Percentiles rank a stretch among this genome's conserved stretches.
Evolutionary conservation across 2,329 filamentous ascomycete genomes (phyloP).

Genomic region (Coniochaeta sp.): DNA sequence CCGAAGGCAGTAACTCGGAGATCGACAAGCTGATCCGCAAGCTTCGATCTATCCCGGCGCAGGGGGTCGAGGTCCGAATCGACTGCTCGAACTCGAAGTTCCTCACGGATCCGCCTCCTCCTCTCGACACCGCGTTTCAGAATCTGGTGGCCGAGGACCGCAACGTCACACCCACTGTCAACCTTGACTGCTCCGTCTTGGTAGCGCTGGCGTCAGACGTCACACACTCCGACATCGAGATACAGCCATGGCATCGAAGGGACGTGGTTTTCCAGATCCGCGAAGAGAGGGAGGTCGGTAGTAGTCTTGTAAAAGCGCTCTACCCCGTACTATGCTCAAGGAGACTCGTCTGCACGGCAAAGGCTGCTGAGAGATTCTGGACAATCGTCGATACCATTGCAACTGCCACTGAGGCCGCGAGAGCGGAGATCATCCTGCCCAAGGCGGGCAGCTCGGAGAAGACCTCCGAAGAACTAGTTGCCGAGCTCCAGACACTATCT

Average conservation of each 20-base stretch:
- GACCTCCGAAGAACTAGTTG: slow-evolving; percentile 14
- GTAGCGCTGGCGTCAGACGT: slow-evolving; percentile 69
- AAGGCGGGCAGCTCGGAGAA: neutral
- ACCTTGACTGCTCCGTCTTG: slow-evolving; percentile 63
- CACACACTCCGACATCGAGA: slow-evolving; percentile 42
- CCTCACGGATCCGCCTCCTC: slow-evolving; percentile 9
- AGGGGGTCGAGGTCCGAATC: slow-evolving; percentile 14
- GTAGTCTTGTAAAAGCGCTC: slow-evolving; percentile 44
- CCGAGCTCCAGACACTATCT: slow-evolving; percentile 26
- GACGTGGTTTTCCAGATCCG: slow-evolving; percentile 56
- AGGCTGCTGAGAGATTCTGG: slow-evolving; percentile 59
- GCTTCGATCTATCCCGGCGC: slow-evolving; percentile 13
- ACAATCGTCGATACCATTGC: slow-evolving; percentile 59
- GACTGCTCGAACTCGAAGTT: slow-evolving; percentile 18
- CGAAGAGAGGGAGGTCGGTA: slow-evolving; percentile 39
- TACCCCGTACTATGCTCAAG: slow-evolving; percentile 53
- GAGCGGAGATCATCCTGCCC: slow-evolving; percentile 50
- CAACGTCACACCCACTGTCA: slow-evolving; percentile 30
- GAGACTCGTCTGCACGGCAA: slow-evolving; percentile 56
- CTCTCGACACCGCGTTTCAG: slow-evolving; percentile 12
- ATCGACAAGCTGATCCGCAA: slow-evolving; percentile 19
- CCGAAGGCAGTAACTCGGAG: slow-evolving; percentile 7
- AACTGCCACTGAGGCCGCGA: slow-evolving; percentile 49
- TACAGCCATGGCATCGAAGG: slow-evolving; percentile 37
- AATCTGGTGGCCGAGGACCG: slow-evolving; percentile 12